These are phyloP conservation scores for Trichothecium sympodiale DNA, from an alignment of 2,329 filamentous ascomycete species.

Conservation along the genomic window DNA sequence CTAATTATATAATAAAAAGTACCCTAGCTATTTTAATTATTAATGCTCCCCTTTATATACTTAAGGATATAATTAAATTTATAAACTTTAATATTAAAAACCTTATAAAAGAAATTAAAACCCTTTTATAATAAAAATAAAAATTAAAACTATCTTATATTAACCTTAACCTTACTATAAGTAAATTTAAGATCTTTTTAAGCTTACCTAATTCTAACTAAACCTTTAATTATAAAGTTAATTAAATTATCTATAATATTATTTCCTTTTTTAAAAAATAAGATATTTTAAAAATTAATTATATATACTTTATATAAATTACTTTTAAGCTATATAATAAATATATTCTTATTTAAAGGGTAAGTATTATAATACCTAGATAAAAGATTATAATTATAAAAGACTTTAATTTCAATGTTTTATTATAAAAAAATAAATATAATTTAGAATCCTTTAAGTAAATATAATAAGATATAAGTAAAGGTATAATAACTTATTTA, in stretches of 20 bases:
- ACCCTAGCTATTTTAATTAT: too few relatives aligned
- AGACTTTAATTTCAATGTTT: conserved; percentile 1
- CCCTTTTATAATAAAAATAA: not conserved
- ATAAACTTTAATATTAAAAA: not conserved
- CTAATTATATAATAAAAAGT: not conserved
- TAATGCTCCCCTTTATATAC: too few relatives aligned
- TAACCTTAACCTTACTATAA: conserved; percentile 3
- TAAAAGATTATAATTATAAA: not conserved
- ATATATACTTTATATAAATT: not conserved
- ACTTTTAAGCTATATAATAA: conserved; percentile 1
- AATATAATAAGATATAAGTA: conserved; percentile 1
- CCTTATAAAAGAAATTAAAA: not conserved
- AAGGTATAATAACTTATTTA: not conserved
- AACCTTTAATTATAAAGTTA: not conserved
- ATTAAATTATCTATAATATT: conserved; percentile 2
- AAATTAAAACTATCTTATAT: not conserved
- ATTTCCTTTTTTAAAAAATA: not conserved
- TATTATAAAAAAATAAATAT: not conserved
- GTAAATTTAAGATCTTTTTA: not conserved
- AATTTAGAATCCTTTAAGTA: not conserved
- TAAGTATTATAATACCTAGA: too few relatives aligned
- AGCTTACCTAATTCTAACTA: not conserved
- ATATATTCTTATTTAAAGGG: not conserved
- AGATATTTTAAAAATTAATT: conserved; percentile 1
- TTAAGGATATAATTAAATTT: not conserved